Evolutionary conservation across 208 protist species (phyloP), one percentile per base, ranked within the genome.

Genomic region (Crithidia expoeki): DNA sequence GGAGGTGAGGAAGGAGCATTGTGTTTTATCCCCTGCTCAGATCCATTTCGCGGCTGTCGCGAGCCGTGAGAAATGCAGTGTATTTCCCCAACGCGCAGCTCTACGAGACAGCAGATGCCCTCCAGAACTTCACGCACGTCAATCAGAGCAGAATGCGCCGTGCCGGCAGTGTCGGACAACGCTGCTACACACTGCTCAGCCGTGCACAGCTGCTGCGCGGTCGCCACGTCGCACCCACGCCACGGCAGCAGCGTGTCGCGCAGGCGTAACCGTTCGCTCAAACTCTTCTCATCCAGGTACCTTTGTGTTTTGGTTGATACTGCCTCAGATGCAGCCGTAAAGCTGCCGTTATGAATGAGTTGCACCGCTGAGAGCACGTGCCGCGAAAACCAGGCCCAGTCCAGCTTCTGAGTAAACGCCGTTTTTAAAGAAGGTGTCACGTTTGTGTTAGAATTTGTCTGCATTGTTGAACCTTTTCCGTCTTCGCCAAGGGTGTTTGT

Each of bases 211-310:
- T 78, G 74, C 72, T 74, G 70, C 17, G 50, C 72, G 14, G 72
- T 61, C 14, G 77, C 49, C 33, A 89, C 61, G 38, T 94, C 84
- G 66, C 81, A 84, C 28, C 80, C 78, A 42, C 80, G 78, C 84
- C 87, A 93, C 40, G 85, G 84, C 66, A 92, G 76, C 55, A 76
- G 55, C 42, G 68, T 62, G 30, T 86, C 70, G 27, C 63, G 28
- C 66, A 71, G 63, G 40, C 27, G 27, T 14, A n/a, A 4, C 38
- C 7, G 7, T 25, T 23, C 42, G 11, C 25, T 28, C 32, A 9
- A 27, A 34, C 36, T 14, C 36, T 40, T n/a, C n/a, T n/a, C n/a
- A n/a, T 44, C 19, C 3, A 4, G 25, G 28, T 28, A 27, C n/a
- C n/a, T n/a, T n/a, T n/a, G n/a, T n/a, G n/a, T n/a, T n/a, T n/a